Base-by-base conservation (phyloP, 2,329 filamentous ascomycete genomes). In the Lasiodiplodia gonubiensis region DNA sequence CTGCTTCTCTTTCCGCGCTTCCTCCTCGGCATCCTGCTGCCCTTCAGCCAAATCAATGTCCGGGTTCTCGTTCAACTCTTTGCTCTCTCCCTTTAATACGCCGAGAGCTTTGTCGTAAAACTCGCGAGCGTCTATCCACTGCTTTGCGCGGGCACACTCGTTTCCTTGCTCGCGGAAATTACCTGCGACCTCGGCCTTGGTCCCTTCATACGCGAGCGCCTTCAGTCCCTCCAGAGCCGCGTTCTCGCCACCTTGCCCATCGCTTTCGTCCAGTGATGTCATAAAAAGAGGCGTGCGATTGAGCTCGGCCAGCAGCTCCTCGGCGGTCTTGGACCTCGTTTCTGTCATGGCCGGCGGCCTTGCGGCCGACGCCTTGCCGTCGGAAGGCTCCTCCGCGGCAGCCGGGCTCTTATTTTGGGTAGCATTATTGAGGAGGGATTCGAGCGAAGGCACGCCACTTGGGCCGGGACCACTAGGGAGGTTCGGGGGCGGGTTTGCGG, bases 91-190 rank as follows among this genome's bases (percentile, higher is more conserved):
- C 12, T 85, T 84, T 21, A 97, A 80, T 7, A 96, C 87, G 12
- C 87, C 82, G 64, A 97, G 85, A n/a, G 90, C 94, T 81, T 97
- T 95, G 35, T 86, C 88, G 78, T 99, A 99, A 78, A 94, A 97
- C 78, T 97, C 93, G 76, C 91, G 90, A 4, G 94, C 95, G 78
- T 98, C 93, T 30, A 80, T 83, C 88, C 91, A 97, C 57, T 88
- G 84, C 78, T 89, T 89, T 66, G 85, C 84, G 72, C 86, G 85
- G 76, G 96, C 97, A 74, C 88, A 89, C 74, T 98, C 94, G 77
- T 99, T 99, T 39, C 95, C 95, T 72, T 93, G 92, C 76, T 94
- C 90, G 74, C 95, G 93, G 82, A 97, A 97, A 71, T 92, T 92
- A 53, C 86, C 81, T 23, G 89, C 91, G 69, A 97, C 90, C 78